Evolutionary conservation across 2,329 filamentous ascomycete genomes (phyloP), one percentile per base, ranked within the genome.

Genomic region (Cytospora piceae): DNA sequence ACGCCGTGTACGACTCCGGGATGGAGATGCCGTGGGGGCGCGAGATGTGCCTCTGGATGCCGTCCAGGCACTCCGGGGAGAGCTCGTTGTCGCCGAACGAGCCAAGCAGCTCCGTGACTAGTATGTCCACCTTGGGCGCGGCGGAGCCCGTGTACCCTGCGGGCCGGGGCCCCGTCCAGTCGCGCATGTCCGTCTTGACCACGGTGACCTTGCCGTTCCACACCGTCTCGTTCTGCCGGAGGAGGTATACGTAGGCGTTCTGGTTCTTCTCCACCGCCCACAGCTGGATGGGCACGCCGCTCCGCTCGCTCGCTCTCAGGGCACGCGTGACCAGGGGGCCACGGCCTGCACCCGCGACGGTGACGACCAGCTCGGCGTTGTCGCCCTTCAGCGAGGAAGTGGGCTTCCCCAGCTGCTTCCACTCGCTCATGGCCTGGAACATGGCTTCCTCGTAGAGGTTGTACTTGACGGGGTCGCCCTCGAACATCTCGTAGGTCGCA

Each of bases 181-280:
- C 90, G 58, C 95, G 89, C 95, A 99, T 99, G 76, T 99, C 95
- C 0, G 93, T 96, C 79, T 97, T 96, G 70, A 98, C 90, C 37
- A 99, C 87, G 1, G 89, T 94, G 24, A 97, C 94, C 61, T 85
- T 85, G 27, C 89, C 87, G 65, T 82, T 84, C 95, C 95, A 99
- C n/a, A 88, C 83, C 22, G 84, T 86, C 69, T 89, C 83, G 73
- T 98, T 98, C 74, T 96, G 93, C 29, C 92, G 86, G 68, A 97
- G 88, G 2, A 99, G 86, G 70, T 97, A 89, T 8, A 99, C 94
- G 75, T 94, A 98, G 0, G 95, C 95, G 74, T 99, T 98, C 4
- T 93, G 95, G 77, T 99, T 99, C 84, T 99, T 99, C 78, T 99
- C 95, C 4, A 99, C 87, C 0, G 92, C 95, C 88, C 93, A 98